phyloP scores from a whole-genome alignment of 2,329 filamentous ascomycete genomes.

The Monilinia vaccinii-corymbosi region DNA sequence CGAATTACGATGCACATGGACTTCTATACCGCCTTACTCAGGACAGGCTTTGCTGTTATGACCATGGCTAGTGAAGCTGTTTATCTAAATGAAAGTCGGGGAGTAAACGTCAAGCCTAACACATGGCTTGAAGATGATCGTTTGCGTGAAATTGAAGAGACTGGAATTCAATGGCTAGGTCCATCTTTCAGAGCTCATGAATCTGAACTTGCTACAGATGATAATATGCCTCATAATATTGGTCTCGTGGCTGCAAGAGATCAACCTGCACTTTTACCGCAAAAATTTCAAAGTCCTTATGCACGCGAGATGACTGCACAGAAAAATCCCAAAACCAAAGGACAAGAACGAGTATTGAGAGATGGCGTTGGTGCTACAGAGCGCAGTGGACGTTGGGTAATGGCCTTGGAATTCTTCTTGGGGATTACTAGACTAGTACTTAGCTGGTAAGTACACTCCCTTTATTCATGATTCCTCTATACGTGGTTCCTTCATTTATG shows the following conservation, averaged over 20 bases:
- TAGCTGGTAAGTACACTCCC: slow-evolving; percentile 28
- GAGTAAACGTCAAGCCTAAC: slow-evolving; percentile 61
- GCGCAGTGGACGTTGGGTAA: slow-evolving; percentile 67
- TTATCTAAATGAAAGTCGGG: slow-evolving; percentile 82
- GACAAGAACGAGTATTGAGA: slow-evolving; percentile 36
- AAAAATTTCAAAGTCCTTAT: slow-evolving; percentile 50
- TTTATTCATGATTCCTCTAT: not conserved
- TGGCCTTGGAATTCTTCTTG: slow-evolving; percentile 65
- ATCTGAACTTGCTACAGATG: slow-evolving; percentile 19
- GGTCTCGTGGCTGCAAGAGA: slow-evolving; percentile 25
- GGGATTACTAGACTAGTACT: slow-evolving; percentile 61
- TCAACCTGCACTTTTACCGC: slow-evolving; percentile 27
- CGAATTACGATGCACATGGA: slow-evolving; percentile 82
- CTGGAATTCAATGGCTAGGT: slow-evolving; percentile 29
- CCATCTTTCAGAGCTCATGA: slow-evolving; percentile 25
- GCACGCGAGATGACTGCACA: slow-evolving; percentile 61
- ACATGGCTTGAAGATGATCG: slow-evolving; percentile 93
- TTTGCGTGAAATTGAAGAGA: slow-evolving; percentile 62
- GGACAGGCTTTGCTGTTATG: slow-evolving; percentile 78
- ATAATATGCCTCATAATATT: slow-evolving; percentile 17
- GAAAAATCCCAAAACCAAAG: slow-evolving; percentile 37
- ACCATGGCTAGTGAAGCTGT: slow-evolving; percentile 94
- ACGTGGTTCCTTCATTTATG: not conserved
- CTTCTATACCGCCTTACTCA: slow-evolving; percentile 84
- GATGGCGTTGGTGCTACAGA: slow-evolving; percentile 73